Base-by-base conservation (phyloP, 331 rosid genomes). In the Dryas integrifolia region DNA sequence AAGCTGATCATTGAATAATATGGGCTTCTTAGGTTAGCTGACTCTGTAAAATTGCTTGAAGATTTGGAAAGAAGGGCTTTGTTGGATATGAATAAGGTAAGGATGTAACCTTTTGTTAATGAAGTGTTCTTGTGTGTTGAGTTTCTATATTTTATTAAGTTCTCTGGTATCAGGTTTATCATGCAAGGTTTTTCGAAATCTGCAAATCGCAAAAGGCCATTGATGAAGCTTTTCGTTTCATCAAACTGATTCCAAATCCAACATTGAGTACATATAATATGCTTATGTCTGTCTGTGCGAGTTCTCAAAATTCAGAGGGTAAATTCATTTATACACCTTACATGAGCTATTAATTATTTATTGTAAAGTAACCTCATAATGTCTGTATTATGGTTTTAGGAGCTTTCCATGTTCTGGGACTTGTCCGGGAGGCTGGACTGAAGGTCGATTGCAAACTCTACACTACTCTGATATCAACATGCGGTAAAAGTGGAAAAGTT, bases 221-320 rank as follows among this genome's bases (percentile, higher is more conserved):
- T 67, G 79, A 72, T 70, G 96, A 91, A 84, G 98, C 98, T 81
- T 95, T 91, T 80, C 93, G 84, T 63, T 95, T 76, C 92, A 76
- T 75, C 78, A 83, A 85, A 76, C 91, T 95, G 77, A 88, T 95
- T 70, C 88, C 88, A 59, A 87, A 88, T 83, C 98, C 97, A 73
- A 89, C 82, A 0, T 68, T 85, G 90, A 95, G 98, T 83, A 88
- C 98, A 65, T 95, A 85, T 82, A 95, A 86, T 76, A 95, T 95
- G 98, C 98, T 95, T 30, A 86, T 95, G 98, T 84, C 98, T 0
- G 98, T 95, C 61, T 95, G 97, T 78, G 77, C 90, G 58, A 85
- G 84, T 68, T 84, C 97, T 74, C 96, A 88, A 80, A 86, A 91
- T 77, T 77, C 92, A 14, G 88, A 89, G 67, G 84, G 98, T 91